phyloP scores from a whole-genome alignment of 768 basidiomycete species.

The Cyathus striatus region DNA sequence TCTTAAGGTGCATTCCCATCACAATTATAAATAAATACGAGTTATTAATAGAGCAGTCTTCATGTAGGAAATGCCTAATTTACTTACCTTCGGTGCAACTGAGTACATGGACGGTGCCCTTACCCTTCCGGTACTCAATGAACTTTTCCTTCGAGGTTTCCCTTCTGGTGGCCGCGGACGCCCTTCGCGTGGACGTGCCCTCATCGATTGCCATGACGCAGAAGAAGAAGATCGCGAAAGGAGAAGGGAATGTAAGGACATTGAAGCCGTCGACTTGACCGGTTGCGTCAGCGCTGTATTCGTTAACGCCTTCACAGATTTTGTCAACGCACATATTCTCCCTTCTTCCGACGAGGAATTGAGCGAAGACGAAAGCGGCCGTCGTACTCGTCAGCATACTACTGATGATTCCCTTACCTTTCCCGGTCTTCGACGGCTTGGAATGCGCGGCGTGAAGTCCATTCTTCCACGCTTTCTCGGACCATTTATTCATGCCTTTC shows the following conservation, averaged over 20 bases:
- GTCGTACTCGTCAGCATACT: conserved; percentile 25
- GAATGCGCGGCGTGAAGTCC: conserved; percentile 79
- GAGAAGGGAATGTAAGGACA: conserved; percentile 64
- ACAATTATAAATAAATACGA: conserved; percentile 5
- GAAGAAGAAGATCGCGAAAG: conserved; percentile 80
- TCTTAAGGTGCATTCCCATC: conserved; percentile 52
- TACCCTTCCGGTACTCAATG: conserved; percentile 78
- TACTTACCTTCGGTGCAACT: conserved; percentile 88
- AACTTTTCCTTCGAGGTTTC: conserved; percentile 83
- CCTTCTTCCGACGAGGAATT: conserved; percentile 34
- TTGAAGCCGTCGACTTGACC: conserved; percentile 90
- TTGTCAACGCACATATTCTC: conserved; percentile 65
- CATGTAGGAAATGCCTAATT: conserved; percentile 79
- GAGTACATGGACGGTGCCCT: conserved; percentile 98
- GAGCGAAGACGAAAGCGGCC: conserved; percentile 29
- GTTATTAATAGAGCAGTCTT: conserved; percentile 6
- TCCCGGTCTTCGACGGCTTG: conserved; percentile 71
- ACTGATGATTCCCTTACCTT: conserved; percentile 53
- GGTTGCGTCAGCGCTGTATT: conserved; percentile 93
- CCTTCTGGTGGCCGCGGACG: conserved; percentile 67
- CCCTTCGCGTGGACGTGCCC: conserved; percentile 55
- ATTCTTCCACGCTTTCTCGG: conserved; percentile 63
- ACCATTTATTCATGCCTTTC: conserved; percentile 77
- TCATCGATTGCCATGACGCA: conserved; percentile 45
- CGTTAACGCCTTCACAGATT: conserved; percentile 78